These are phyloP conservation scores for Fusarium sp. DNA, from an alignment of 2,329 filamentous ascomycete species.

Conservation along the genomic window DNA sequence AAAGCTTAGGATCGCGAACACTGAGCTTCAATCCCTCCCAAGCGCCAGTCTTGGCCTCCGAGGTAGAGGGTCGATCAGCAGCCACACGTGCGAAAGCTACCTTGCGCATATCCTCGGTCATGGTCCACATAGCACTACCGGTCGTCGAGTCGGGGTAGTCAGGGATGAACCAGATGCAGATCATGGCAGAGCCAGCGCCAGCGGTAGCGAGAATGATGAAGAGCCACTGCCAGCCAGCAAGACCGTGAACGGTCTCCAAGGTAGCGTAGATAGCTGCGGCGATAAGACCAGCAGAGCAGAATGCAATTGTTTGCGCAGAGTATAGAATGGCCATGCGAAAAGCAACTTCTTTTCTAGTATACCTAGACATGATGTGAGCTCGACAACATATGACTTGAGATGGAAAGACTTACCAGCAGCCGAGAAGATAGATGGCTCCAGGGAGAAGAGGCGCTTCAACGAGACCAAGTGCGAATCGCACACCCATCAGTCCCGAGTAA, in stretches of 20 bases:
- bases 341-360: constrained; percentile 12
- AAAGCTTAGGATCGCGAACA: constrained; percentile 21
- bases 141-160: constrained; percentile 12
- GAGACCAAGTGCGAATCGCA: constrained; percentile 19
- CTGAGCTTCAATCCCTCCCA: constrained; percentile 25
- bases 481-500: constrained; percentile 23
- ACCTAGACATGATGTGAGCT: neutral
- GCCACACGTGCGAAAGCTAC: constrained; percentile 11
- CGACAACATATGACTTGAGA: no score
- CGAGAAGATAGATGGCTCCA: constrained; percentile 18
- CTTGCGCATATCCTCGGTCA: constrained; percentile 13
- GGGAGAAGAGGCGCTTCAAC: constrained; percentile 22
- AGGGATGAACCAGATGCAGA: constrained; percentile 24
- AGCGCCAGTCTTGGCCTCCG: constrained; percentile 17
- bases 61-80: constrained; percentile 11
- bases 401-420: constrained; percentile 2
- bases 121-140: constrained; percentile 11
- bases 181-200: constrained; percentile 21
- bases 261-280: constrained; percentile 15
- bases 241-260: neutral
- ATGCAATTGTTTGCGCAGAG: constrained; percentile 12
- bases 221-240: constrained; percentile 25
- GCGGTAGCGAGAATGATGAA: constrained; percentile 21
- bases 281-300: constrained; percentile 20
- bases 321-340: constrained; percentile 24